Percentiles rank a stretch among this genome's conserved stretches.
These are phyloP conservation scores for Cryptosporidium parvum DNA, from an alignment of 169 alveolate genomes.

Conservation along the genomic window DNA sequence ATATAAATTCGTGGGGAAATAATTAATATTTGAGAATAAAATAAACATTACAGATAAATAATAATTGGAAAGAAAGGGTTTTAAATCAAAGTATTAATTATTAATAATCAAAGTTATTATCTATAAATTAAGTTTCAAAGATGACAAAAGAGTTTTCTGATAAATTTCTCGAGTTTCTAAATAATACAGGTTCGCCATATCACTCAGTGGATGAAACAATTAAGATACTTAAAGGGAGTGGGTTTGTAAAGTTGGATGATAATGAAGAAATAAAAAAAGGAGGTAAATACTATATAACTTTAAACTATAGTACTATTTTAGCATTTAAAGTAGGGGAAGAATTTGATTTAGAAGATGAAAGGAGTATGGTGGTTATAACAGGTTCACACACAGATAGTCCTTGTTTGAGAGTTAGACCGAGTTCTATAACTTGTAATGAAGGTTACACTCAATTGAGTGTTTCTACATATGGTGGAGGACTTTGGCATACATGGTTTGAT, in stretches of 20 bases:
- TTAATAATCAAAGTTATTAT: background rate
- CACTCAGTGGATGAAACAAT: conserved; percentile 82
- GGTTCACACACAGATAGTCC: conserved; percentile 96
- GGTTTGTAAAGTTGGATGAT: conserved; percentile 79
- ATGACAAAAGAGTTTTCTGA: conserved; percentile 47
- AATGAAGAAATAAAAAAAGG: conserved; percentile 79
- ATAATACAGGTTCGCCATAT: conserved; percentile 86
- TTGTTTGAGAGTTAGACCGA: conserved; percentile 93
- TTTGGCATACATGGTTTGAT: conserved; percentile 99
- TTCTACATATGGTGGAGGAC: conserved; percentile 95
- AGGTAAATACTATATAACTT: conserved; percentile 88
- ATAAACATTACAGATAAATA: background rate
- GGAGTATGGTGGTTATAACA: conserved; percentile 64
- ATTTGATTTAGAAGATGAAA: conserved; percentile 77
- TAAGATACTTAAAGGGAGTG: conserved; percentile 60
- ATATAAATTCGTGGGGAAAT: background rate
- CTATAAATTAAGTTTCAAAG: background rate
- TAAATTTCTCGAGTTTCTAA: conserved; percentile 81
- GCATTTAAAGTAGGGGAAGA: conserved; percentile 92
- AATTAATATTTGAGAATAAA: background rate
- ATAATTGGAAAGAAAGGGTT: background rate
- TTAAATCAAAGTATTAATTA: background rate
- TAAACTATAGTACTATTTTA: conserved; percentile 89
- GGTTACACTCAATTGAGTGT: conserved; percentile 90
- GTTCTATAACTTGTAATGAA: conserved; percentile 85